phyloP scores from a whole-genome alignment of 2,329 filamentous ascomycete species.

The Penicillium psychrosexuale region DNA sequence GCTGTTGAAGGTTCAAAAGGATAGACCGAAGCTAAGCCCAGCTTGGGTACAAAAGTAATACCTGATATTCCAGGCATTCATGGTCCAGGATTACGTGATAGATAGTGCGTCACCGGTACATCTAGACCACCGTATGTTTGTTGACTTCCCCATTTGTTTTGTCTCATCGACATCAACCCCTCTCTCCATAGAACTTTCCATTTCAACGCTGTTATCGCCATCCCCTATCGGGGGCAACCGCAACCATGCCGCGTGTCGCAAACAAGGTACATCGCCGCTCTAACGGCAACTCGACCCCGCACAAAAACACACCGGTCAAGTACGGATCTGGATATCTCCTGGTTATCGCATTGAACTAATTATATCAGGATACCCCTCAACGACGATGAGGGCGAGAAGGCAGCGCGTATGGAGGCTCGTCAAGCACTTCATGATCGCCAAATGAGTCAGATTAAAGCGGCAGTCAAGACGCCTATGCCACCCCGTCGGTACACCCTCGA shows the following conservation, averaged over 20 bases:
- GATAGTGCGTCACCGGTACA: slow-evolving; percentile 21
- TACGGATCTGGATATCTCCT: slow-evolving; percentile 27
- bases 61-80: slow-evolving; percentile 8
- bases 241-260: slow-evolving; percentile 56
- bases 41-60: neutral
- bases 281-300: slow-evolving; percentile 50
- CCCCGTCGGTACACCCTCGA: slow-evolving; percentile 41
- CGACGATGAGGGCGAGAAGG: slow-evolving; percentile 91
- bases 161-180: slow-evolving; percentile 18
- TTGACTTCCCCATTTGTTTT: slow-evolving; percentile 27
- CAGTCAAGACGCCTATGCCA: slow-evolving; percentile 51
- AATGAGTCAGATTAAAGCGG: slow-evolving; percentile 85
- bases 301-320: slow-evolving; percentile 53
- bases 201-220: slow-evolving; percentile 11
- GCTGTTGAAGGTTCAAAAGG: neutral
- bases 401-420: slow-evolving; percentile 78
- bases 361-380: slow-evolving; percentile 79
- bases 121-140: slow-evolving; percentile 38
- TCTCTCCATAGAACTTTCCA: slow-evolving; percentile 13
- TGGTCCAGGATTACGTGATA: slow-evolving; percentile 8
- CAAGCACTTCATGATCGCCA: slow-evolving; percentile 86
- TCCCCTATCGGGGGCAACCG: slow-evolving; percentile 28
- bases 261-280: slow-evolving; percentile 47
- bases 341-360: slow-evolving; percentile 10
- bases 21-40: neutral